Evolutionary conservation across 2,329 filamentous ascomycete genomes (phyloP).

Genomic region (Colletotrichum spaethianum): DNA sequence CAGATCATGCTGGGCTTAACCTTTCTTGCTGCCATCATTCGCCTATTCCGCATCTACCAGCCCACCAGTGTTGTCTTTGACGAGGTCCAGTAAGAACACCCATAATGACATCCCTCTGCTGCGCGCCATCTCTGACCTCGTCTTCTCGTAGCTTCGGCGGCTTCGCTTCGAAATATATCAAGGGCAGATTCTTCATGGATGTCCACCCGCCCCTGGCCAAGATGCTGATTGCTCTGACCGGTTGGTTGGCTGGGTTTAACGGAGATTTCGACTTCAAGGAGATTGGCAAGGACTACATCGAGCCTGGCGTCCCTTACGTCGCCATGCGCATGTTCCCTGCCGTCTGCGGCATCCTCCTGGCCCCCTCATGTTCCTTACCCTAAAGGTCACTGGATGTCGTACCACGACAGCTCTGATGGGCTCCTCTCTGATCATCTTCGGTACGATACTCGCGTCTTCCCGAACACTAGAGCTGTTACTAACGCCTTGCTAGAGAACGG

Average conservation of each 20-base stretch:
- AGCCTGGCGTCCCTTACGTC: conserved; percentile 95
- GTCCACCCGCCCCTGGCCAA: conserved; percentile 99
- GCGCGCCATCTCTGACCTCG: conserved; percentile 12
- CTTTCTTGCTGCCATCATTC: conserved; percentile 81
- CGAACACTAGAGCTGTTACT: conserved; percentile 43
- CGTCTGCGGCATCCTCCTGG: conserved; percentile 87
- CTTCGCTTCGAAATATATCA: conserved; percentile 99
- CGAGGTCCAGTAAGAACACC: conserved; percentile 89
- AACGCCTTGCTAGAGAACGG: conserved; percentile 81
- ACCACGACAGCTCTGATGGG: conserved; percentile 88
- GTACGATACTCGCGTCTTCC: conserved; percentile 59
- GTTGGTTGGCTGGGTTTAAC: conserved; percentile 94
- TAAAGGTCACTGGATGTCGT: conserved; percentile 92
- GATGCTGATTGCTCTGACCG: conserved; percentile 94
- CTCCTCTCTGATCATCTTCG: conserved; percentile 90
- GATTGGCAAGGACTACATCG: conserved; percentile 98
- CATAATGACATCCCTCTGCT: conserved; percentile 4
- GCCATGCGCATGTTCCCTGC: conserved; percentile 97
- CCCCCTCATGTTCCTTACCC: conserved; percentile 95
- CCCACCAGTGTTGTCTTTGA: conserved; percentile 98
- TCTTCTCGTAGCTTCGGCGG: conserved; percentile 83
- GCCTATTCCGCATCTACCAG: conserved; percentile 96
- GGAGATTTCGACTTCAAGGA: conserved; percentile 99
- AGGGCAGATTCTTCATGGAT: conserved; percentile 99
- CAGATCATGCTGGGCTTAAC: conserved; percentile 81